These are phyloP conservation scores for Tylopilus subfusipes DNA, from an alignment of 768 basidiomycete species.

Conservation along the genomic window DNA sequence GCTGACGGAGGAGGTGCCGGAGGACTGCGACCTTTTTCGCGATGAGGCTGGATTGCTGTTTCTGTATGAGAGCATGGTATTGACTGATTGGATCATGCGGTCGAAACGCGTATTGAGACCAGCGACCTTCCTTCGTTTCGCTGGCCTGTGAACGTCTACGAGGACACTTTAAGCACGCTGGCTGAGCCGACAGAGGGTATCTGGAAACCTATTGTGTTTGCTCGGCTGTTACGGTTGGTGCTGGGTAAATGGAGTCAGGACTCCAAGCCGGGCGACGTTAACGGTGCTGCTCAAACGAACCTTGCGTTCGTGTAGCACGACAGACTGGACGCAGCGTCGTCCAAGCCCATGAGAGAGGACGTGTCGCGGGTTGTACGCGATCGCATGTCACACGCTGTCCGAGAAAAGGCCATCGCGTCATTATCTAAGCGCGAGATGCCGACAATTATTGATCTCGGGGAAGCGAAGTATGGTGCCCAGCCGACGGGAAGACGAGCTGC, in stretches of 20 bases:
- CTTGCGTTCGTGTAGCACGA: slow-evolving; percentile 10
- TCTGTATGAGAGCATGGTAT: slow-evolving; percentile 32
- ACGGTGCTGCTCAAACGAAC: not conserved
- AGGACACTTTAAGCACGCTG: not conserved
- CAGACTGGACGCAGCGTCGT: slow-evolving; percentile 14
- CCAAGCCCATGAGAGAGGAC: not conserved
- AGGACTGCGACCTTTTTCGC: slow-evolving; percentile 37
- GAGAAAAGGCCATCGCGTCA: not conserved
- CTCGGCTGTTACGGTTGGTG: not conserved
- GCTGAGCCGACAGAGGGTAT: not conserved
- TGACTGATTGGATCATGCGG: slow-evolving; percentile 62
- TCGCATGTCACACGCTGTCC: slow-evolving; percentile 1
- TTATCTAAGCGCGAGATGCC: slow-evolving; percentile 13
- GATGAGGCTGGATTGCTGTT: slow-evolving; percentile 17
- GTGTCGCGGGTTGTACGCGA: not conserved
- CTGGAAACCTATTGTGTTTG: slow-evolving; percentile 15
- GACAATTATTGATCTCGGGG: not conserved
- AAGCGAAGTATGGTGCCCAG: too few relatives aligned
- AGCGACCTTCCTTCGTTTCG: slow-evolving; percentile 48
- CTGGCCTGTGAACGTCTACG: slow-evolving; percentile 9
- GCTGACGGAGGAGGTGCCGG: slow-evolving; percentile 44
- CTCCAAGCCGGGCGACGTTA: not conserved
- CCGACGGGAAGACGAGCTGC: too few relatives aligned
- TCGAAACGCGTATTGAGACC: slow-evolving; percentile 62
- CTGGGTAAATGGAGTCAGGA: not conserved